Evolutionary conservation across 306 rosid genomes (phyloP), one percentile per base, ranked within the genome.

Genomic region (Cicer bijugum): DNA sequence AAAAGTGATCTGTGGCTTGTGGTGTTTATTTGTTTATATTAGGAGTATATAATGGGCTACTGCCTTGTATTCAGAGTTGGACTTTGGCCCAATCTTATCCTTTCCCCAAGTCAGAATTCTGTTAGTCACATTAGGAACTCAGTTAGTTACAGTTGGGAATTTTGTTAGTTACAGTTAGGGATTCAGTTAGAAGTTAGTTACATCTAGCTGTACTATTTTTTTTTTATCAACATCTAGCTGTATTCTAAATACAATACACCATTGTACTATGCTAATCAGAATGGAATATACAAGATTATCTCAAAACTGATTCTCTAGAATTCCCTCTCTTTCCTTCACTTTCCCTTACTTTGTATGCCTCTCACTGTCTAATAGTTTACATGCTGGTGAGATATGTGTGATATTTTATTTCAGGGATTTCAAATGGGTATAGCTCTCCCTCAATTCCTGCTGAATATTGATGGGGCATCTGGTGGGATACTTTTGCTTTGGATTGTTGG

Each of bases 371-470:
- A 12, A 7, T 58, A 28, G 60, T 67, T 63, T 75, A 38, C 47
- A 11, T 47, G 51, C 65, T 72, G 67, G 63, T 72, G 57, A 70
- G 68, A 57, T 80, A 50, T 64, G 43, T 42, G 64, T 78, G 80
- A 37, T 73, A 69, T 47, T 78, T 81, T 82, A 37, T 81, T 77
- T 55, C 84, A 95, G 99, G 99, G 99, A 43, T 95, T 95, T 74
- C 93, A 91, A 91, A 95, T 95, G 99, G 97, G 99, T 74, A 91
- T 91, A 81, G 97, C 97, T 76, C 97, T 95, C 67, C 97, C 99
- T 65, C 93, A 95, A 73, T 91, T 95, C 85, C 79, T 95, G 72
- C 88, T 95, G 60, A 79, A 95, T 56, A 83, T 89, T 10, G 90
- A 91, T 55, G 96, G 98, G 87, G 90, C 96, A 77, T 90, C 96